Evolutionary conservation across 108 stramenopile genomes (phyloP).

Genomic region (Schizochytrium sp.): DNA sequence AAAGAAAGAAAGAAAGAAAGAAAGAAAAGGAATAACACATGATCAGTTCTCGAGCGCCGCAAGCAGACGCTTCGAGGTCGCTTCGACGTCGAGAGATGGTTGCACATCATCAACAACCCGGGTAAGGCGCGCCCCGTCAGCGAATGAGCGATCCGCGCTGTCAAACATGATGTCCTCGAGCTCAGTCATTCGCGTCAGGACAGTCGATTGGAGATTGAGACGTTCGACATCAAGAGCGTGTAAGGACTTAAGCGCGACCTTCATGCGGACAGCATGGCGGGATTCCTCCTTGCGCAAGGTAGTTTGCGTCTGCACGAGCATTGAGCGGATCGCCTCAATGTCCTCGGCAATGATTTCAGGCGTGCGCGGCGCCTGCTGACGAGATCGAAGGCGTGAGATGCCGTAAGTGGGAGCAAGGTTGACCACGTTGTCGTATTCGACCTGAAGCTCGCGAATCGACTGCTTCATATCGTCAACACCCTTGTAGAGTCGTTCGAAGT

Average conservation of each 20-base stretch:
- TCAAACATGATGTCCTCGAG: neutral
- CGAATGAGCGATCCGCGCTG: neutral
- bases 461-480: neutral
- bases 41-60: neutral
- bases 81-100: neutral
- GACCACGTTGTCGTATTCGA: neutral
- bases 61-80: neutral
- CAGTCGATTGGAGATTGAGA: neutral
- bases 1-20: too few species aligned
- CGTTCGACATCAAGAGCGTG: neutral
- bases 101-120: neutral
- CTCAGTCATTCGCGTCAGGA: neutral
- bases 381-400: neutral
- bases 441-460: neutral
- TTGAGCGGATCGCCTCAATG: neutral
- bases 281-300: neutral
- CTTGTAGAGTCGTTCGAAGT: constrained; percentile 10
- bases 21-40: too few species aligned
- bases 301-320: neutral
- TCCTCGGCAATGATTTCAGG: neutral
- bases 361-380: neutral
- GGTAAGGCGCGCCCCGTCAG: neutral
- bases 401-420: neutral
- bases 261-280: neutral
- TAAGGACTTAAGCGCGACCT: neutral